Percentiles rank a stretch among this genome's conserved stretches.
Evolutionary conservation across 345 rosid species (phyloP).

Genomic region (Populus alba): DNA sequence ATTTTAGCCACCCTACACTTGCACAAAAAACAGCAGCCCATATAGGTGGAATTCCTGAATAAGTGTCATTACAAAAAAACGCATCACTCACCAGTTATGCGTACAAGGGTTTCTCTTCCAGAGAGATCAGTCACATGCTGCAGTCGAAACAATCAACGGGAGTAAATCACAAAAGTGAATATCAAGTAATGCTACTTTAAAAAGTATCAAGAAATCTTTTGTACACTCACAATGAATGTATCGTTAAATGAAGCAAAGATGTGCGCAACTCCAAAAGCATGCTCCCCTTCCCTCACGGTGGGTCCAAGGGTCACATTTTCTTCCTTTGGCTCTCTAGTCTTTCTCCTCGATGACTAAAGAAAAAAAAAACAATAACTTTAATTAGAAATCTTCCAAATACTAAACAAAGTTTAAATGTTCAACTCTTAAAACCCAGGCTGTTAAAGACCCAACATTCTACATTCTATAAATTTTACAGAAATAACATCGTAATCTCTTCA

Average conservation of each 20-base stretch:
- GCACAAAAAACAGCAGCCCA: neutral
- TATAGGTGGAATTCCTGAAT: neutral
- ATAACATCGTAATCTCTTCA: neutral
- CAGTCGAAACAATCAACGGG: neutral
- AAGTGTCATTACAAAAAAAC: neutral
- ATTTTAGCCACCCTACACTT: neutral
- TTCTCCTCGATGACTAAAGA: slow-evolving; percentile 15
- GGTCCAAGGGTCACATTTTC: slow-evolving; percentile 35
- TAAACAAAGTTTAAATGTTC: neutral
- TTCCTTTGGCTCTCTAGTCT: slow-evolving; percentile 35
- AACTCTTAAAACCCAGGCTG: neutral
- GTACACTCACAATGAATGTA: slow-evolving; percentile 59
- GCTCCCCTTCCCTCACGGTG: slow-evolving; percentile 28
- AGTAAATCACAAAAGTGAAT: neutral
- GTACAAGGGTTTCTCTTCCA: slow-evolving; percentile 88
- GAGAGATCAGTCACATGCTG: slow-evolving; percentile 93
- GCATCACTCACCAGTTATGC: slow-evolving; percentile 61
- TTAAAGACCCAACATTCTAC: neutral
- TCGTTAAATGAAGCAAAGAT: slow-evolving; percentile 23
- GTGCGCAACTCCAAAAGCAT: slow-evolving; percentile 32
- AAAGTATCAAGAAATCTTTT: neutral
- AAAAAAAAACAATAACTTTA: neutral
- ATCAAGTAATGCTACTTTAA: neutral
- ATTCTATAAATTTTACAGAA: no score
- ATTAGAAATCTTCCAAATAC: no score